Evolutionary conservation across 257 asterid genomes (phyloP).

Genomic region (Scutellaria baicalensis): DNA sequence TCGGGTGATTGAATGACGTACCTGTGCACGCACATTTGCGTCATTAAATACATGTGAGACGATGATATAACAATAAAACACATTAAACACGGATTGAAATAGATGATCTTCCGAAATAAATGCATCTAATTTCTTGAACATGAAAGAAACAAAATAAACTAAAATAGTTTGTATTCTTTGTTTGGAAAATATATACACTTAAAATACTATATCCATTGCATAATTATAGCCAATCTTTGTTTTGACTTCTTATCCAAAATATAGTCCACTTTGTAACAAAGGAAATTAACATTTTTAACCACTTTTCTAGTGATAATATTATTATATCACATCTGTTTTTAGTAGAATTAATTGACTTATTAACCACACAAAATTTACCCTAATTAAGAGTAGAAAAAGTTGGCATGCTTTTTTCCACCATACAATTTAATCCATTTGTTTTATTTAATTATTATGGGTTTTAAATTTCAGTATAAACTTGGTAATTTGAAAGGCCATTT

Average conservation of each 20-base stretch:
- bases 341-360: background rate
- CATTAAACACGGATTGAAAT: no score
- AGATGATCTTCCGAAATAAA: background rate
- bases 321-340: background rate
- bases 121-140: background rate
- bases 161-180: background rate
- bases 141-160: background rate
- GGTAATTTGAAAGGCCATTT: slow-evolving; percentile 1
- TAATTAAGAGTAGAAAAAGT: background rate
- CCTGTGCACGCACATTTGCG: no score
- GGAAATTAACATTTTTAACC: background rate
- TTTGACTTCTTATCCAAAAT: no score
- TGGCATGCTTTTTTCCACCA: slow-evolving; percentile 13
- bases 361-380: background rate
- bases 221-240: no score
- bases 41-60: no score
- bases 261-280: no score
- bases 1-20: no score
- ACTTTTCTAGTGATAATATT: background rate
- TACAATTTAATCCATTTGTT: background rate
- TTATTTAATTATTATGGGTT: background rate
- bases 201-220: background rate
- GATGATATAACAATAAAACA: no score
- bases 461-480: background rate
- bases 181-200: background rate